A percentile compares a stretch with the other conserved stretches of the same genome.
Conservation (phyloP, 2,329 filamentous ascomycete genomes). For the Leptographium lundbergii region DNA sequence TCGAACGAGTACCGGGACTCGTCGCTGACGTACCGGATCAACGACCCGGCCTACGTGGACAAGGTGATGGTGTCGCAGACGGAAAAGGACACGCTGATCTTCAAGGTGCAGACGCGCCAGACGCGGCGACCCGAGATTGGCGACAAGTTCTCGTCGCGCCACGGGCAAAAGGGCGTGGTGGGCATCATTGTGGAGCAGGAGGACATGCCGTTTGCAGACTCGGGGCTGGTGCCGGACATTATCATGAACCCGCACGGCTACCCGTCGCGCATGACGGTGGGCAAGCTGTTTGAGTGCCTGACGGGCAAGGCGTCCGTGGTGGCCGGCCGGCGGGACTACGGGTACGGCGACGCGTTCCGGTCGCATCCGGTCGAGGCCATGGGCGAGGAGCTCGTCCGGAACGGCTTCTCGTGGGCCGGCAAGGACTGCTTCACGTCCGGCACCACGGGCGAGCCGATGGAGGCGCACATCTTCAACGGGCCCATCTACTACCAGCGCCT, state of each 20-base stretch:
- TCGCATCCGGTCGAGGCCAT: slow-evolving; percentile 78
- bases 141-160: slow-evolving; percentile 96
- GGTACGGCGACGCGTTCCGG: slow-evolving; percentile 68
- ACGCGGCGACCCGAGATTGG: slow-evolving; percentile 89
- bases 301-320: slow-evolving; percentile 89
- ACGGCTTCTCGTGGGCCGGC: slow-evolving; percentile 92
- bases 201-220: slow-evolving; percentile 91
- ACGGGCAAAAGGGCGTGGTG: slow-evolving; percentile 96
- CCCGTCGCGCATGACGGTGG: slow-evolving; percentile 98
- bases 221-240: slow-evolving; percentile 86
- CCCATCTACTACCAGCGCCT: slow-evolving; percentile 99
- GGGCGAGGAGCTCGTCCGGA: slow-evolving; percentile 68
- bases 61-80: slow-evolving; percentile 91
- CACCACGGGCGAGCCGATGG: slow-evolving; percentile 85
- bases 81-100: slow-evolving; percentile 70
- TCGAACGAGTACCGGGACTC: slow-evolving; percentile 54
- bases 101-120: slow-evolving; percentile 95
- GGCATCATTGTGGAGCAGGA: slow-evolving; percentile 94
- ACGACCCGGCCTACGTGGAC: slow-evolving; percentile 82
- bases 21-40: slow-evolving; percentile 65
- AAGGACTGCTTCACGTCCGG: slow-evolving; percentile 95
- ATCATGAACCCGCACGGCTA: slow-evolving; percentile 99
- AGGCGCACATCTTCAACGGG: slow-evolving; percentile 95
- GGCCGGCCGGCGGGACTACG: slow-evolving; percentile 75
- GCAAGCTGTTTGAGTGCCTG: slow-evolving; percentile 90